Evolutionary conservation across 1,284 basidiomycete species (phyloP).

Genomic region (Ceratorhiza oryzae-sativae): DNA sequence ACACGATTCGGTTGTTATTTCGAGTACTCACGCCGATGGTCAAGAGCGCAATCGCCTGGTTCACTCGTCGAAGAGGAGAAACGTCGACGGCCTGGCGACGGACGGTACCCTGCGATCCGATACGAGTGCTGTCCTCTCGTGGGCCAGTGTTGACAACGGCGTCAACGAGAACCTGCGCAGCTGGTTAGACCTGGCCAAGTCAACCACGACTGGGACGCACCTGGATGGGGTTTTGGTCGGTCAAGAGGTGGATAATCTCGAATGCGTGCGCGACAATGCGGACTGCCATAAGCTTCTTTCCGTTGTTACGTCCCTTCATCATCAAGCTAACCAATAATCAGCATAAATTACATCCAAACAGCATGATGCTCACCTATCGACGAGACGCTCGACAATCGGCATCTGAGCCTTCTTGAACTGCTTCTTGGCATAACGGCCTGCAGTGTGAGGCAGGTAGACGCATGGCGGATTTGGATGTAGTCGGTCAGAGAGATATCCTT

Average conservation of each 20-base stretch:
- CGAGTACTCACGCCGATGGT: conserved; percentile 84
- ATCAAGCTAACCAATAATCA: conserved; percentile 69
- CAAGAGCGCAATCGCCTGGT: conserved; percentile 95
- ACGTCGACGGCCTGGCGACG: conserved; percentile 99
- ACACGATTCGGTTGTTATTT: background rate
- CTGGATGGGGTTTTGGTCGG: conserved; percentile 99
- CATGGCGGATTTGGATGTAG: conserved; percentile 99
- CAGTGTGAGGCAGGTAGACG: conserved; percentile 99
- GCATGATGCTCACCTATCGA: conserved; percentile 81
- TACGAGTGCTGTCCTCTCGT: conserved; percentile 99
- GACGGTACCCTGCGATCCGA: conserved; percentile 99
- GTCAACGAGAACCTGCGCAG: conserved; percentile 85
- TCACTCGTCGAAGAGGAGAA: conserved; percentile 96
- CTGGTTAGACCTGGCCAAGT: background rate
- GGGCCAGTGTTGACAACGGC: conserved; percentile 99
- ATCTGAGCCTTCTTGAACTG: conserved; percentile 99
- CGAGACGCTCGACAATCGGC: conserved; percentile 99
- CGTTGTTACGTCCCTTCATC: conserved; percentile 99
- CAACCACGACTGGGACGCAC: conserved; percentile 55
- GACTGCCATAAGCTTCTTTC: conserved; percentile 99
- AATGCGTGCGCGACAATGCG: conserved; percentile 99
- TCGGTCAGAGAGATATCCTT: conserved; percentile 99
- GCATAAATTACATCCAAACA: background rate
- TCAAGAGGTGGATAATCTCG: conserved; percentile 99
- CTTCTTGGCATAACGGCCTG: conserved; percentile 99